Percentiles rank a stretch among this genome's conserved stretches.
phyloP scores from a whole-genome alignment of 305 asterid genomes.

The Monarda citriodora region DNA sequence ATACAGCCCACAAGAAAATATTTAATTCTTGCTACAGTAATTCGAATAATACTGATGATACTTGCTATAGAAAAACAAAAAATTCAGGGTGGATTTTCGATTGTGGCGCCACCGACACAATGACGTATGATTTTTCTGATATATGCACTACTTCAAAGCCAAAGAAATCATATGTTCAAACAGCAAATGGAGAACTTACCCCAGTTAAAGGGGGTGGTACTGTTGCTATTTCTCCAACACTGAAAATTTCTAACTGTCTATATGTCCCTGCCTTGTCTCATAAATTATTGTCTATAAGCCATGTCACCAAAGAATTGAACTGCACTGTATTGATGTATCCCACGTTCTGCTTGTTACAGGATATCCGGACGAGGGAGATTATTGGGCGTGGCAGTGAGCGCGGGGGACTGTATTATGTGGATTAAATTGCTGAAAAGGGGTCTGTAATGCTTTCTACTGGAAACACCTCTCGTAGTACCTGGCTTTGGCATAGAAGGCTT shows the following conservation, averaged over 20 bases:
- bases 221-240: background rate
- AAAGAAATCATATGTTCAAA: background rate
- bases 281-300: background rate
- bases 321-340: background rate
- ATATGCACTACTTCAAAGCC: background rate
- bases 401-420: background rate
- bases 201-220: too few relatives aligned
- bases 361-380: background rate
- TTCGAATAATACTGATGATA: too few relatives aligned
- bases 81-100: too few relatives aligned
- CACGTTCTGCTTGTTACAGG: background rate
- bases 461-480: background rate
- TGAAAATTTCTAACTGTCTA: background rate
- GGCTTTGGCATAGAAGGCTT: slow-evolving; percentile 2
- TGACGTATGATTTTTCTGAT: background rate
- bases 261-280: background rate
- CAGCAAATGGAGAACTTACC: background rate
- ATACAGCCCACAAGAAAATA: too few relatives aligned
- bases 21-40: too few relatives aligned
- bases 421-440: background rate
- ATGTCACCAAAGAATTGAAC: background rate
- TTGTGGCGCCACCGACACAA: slow-evolving; percentile 10
- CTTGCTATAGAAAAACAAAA: too few relatives aligned
- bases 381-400: too few relatives aligned
- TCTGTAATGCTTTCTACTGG: background rate